A percentile compares a stretch with the other conserved stretches of the same genome.
phyloP scores from a whole-genome alignment of 495 filamentous ascomycete genomes.

The Echria macrotheca region DNA sequence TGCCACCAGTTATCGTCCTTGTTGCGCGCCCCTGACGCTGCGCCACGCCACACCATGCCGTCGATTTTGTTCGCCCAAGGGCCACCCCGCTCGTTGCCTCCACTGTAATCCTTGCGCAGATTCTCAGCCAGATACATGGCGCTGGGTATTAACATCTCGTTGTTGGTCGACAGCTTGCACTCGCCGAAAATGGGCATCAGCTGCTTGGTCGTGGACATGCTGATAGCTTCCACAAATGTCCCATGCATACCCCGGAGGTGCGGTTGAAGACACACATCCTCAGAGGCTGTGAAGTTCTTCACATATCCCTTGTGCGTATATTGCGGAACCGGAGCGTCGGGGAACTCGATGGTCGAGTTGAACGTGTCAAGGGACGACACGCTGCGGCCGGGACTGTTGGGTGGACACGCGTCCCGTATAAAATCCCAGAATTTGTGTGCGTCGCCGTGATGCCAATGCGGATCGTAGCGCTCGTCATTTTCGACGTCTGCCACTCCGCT shows the following conservation, averaged over 20 bases:
- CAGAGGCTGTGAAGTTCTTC: constrained; percentile 56
- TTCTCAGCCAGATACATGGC: constrained; percentile 67
- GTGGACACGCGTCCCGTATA: constrained; percentile 47
- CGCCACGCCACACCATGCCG: constrained; percentile 62
- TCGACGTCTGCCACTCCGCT: constrained; percentile 26
- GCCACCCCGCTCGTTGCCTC: constrained; percentile 43
- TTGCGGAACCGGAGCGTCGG: constrained; percentile 14
- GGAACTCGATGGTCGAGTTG: constrained; percentile 28
- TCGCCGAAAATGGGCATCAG: constrained; percentile 68
- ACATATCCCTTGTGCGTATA: constrained; percentile 50
- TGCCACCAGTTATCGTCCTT: constrained; percentile 54
- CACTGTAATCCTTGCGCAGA: constrained; percentile 47
- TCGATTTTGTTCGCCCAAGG: constrained; percentile 53
- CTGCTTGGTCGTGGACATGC: constrained; percentile 48
- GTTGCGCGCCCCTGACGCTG: constrained; percentile 62
- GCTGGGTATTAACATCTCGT: constrained; percentile 73
- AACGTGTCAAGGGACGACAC: constrained; percentile 35
- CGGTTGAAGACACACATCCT: constrained; percentile 57
- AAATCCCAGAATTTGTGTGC: constrained; percentile 31
- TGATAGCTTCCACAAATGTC: constrained; percentile 60
- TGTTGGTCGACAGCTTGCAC: constrained; percentile 67
- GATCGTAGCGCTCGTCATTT: constrained; percentile 21
- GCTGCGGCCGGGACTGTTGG: constrained; percentile 48
- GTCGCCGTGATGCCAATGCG: constrained; percentile 19
- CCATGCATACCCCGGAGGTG: constrained; percentile 56